A percentile compares a stretch with the other conserved stretches of the same genome.
Conservation (phyloP, 1,284 basidiomycete species). For the Ceratobasidium sp. region DNA sequence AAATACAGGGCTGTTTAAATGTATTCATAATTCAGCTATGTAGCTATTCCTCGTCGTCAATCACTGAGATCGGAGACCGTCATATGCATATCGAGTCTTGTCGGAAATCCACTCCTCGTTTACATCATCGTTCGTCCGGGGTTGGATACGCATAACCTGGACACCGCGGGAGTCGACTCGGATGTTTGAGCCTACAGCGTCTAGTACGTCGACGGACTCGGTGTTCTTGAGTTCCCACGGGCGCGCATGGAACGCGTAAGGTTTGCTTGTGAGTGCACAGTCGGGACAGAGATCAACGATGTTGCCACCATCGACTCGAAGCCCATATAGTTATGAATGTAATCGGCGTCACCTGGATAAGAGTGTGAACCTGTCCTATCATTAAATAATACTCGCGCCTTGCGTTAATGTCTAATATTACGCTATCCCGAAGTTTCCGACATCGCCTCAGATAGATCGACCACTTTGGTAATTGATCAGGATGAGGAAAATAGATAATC, state of each 20-base stretch:
- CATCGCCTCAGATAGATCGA: too few relatives aligned
- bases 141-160: slow-evolving; percentile 96
- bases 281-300: slow-evolving; percentile 97
- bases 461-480: too few relatives aligned
- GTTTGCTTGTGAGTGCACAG: slow-evolving; percentile 96
- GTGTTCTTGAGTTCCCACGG: slow-evolving; percentile 99
- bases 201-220: slow-evolving; percentile 95
- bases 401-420: too few relatives aligned
- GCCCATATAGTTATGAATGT: too few relatives aligned
- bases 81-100: slow-evolving; percentile 96
- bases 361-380: too few relatives aligned
- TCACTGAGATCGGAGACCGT: slow-evolving; percentile 94
- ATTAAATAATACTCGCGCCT: too few relatives aligned
- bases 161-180: slow-evolving; percentile 94
- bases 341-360: too few relatives aligned
- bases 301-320: slow-evolving; percentile 97
- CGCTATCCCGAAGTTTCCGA: too few relatives aligned
- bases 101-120: slow-evolving; percentile 99
- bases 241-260: slow-evolving; percentile 94
- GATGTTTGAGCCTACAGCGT: slow-evolving; percentile 98
- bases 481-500: too few relatives aligned
- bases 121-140: slow-evolving; percentile 94
- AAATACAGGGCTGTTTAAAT: too few relatives aligned
- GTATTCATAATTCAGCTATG: too few relatives aligned
- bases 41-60: too few relatives aligned